Percentiles rank a stretch among this genome's conserved stretches.
Conservation (phyloP, 2,329 filamentous ascomycete genomes). For the Ambrosiella xylebori region DNA sequence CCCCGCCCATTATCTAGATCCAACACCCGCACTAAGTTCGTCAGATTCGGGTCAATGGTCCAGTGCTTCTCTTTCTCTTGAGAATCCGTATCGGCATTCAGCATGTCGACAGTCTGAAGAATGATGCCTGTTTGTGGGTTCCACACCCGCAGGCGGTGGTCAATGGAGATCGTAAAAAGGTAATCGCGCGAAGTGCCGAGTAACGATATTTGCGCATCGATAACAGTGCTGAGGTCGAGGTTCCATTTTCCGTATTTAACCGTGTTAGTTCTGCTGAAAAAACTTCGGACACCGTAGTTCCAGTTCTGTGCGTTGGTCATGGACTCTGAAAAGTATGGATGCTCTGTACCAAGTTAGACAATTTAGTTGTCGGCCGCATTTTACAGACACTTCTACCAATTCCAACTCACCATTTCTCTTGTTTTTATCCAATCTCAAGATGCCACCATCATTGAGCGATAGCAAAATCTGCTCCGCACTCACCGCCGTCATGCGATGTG, state of each 20-base stretch:
- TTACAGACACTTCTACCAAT: neutral
- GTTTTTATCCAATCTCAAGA: conserved; percentile 52
- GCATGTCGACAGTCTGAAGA: conserved; percentile 57
- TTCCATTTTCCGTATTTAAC: conserved; percentile 46
- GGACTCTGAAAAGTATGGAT: conserved; percentile 45
- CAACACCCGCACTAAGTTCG: conserved; percentile 58
- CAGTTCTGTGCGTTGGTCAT: conserved; percentile 60
- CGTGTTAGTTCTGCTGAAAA: conserved; percentile 47
- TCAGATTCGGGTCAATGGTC: conserved; percentile 62
- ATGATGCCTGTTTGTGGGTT: conserved; percentile 68
- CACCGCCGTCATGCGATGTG: conserved; percentile 65
- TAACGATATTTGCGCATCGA: conserved; percentile 39
- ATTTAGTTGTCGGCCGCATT: neutral
- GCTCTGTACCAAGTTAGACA: conserved; percentile 15
- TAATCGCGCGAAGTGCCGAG: conserved; percentile 32
- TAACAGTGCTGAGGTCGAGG: conserved; percentile 50
- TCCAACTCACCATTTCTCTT: conserved; percentile 27
- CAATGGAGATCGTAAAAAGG: conserved; percentile 62
- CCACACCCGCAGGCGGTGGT: conserved; percentile 82
- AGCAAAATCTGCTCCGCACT: conserved; percentile 59
- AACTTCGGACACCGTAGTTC: conserved; percentile 46
- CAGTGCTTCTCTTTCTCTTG: conserved; percentile 41
- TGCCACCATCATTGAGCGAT: conserved; percentile 61
- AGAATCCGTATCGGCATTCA: conserved; percentile 47
- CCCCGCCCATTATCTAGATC: conserved; percentile 35